Percentiles rank a stretch among this genome's conserved stretches.
These are phyloP conservation scores for Fraxinus albicans DNA, from an alignment of 305 asterid species.

Conservation along the genomic window DNA sequence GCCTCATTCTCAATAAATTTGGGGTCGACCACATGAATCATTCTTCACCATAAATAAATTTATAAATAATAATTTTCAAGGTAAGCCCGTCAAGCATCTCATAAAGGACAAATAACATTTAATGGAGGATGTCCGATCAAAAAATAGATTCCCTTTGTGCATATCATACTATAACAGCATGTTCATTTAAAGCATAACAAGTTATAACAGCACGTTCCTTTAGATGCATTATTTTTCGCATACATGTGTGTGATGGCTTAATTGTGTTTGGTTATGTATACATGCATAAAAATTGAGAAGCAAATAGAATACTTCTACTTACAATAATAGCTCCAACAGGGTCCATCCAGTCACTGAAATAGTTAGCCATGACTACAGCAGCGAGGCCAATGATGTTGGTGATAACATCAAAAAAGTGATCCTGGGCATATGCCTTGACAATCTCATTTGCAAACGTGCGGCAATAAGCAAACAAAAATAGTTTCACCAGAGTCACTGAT, in stretches of 20 bases:
- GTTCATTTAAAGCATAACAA: background rate
- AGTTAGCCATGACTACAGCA: conserved; percentile 30
- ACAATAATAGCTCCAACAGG: conserved; percentile 37
- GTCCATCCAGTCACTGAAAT: conserved; percentile 29
- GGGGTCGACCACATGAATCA: background rate
- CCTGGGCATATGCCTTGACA: conserved; percentile 36
- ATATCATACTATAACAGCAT: background rate
- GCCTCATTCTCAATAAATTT: background rate
- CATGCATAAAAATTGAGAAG: background rate
- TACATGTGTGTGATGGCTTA: background rate
- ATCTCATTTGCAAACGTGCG: conserved; percentile 33
- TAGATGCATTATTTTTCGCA: background rate
- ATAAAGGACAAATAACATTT: background rate
- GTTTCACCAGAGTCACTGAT: conserved; percentile 30
- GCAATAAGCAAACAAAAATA: conserved; percentile 25
- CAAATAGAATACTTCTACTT: conserved; percentile 4
- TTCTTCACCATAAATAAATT: background rate
- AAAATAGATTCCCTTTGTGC: background rate
- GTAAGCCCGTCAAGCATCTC: background rate
- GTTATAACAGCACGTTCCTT: background rate
- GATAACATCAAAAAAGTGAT: conserved; percentile 33
- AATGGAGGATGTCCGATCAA: background rate
- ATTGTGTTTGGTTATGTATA: background rate
- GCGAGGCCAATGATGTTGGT: conserved; percentile 30
- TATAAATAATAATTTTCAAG: background rate